A percentile compares a stretch with the other conserved stretches of the same genome.
These are phyloP conservation scores for Cucurbita pepo DNA, from an alignment of 306 rosid species.

Conservation along the genomic window DNA sequence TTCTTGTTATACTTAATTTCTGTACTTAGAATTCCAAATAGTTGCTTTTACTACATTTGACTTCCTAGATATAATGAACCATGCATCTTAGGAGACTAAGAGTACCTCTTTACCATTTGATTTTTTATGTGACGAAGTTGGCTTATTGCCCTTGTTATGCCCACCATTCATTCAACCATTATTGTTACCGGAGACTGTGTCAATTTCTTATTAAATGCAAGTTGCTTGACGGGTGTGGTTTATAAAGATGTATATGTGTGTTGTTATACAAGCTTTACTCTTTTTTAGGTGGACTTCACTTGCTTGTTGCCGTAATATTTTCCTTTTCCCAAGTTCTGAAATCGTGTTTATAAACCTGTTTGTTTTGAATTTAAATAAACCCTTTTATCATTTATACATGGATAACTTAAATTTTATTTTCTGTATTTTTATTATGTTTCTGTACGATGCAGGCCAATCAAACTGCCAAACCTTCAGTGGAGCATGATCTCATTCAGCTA, in stretches of 20 bases:
- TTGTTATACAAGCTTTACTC: not conserved
- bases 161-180: not conserved
- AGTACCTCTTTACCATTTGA: not conserved
- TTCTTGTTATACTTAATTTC: not conserved
- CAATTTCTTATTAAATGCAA: not conserved
- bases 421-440: not conserved
- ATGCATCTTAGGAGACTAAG: not conserved
- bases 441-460: slow-evolving; percentile 35
- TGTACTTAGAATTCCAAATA: not conserved
- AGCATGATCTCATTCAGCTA: slow-evolving; percentile 46
- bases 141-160: not conserved
- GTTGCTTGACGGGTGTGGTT: not conserved
- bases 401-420: not conserved
- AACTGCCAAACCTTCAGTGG: slow-evolving; percentile 25
- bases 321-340: not conserved
- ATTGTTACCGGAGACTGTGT: not conserved
- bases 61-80: not conserved
- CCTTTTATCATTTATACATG: not conserved
- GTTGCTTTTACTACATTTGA: not conserved
- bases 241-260: not conserved
- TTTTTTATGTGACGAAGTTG: not conserved
- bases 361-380: not conserved
- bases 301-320: not conserved
- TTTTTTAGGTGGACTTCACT: not conserved
- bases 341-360: not conserved